These are phyloP conservation scores for Hypoxylon sp. DNA, from an alignment of 2,329 filamentous ascomycete species.

Conservation along the genomic window DNA sequence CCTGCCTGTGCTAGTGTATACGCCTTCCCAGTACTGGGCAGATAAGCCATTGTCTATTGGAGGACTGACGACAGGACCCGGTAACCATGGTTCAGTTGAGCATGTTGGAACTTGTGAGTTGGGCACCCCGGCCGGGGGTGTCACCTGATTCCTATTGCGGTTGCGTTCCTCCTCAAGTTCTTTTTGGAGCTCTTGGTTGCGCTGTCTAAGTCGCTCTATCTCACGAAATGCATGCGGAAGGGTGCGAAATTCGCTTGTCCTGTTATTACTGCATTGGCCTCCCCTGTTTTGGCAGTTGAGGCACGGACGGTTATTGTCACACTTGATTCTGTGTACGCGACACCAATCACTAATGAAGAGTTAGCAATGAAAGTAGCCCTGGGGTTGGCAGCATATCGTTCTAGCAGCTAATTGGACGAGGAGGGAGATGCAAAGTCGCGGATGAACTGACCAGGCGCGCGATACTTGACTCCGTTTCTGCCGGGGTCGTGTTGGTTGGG, in stretches of 20 bases:
- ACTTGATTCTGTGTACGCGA: slow-evolving; percentile 59
- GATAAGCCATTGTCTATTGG: slow-evolving; percentile 7
- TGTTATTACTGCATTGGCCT: slow-evolving; percentile 54
- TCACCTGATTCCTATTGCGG: slow-evolving; percentile 17
- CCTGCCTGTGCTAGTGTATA: slow-evolving; percentile 53
- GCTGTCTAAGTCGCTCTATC: slow-evolving; percentile 55
- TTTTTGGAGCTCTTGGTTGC: slow-evolving; percentile 51
- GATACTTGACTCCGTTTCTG: slow-evolving; percentile 38
- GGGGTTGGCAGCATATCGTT: not conserved
- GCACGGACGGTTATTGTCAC: slow-evolving; percentile 57
- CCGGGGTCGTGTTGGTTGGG: slow-evolving; percentile 30
- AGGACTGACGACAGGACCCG: slow-evolving; percentile 16
- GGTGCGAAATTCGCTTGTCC: slow-evolving; percentile 50
- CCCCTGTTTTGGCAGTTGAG: slow-evolving; percentile 56
- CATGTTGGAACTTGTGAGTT: slow-evolving; percentile 18
- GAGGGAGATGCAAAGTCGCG: not conserved
- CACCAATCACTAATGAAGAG: slow-evolving; percentile 57
- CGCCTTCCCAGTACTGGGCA: slow-evolving; percentile 55
- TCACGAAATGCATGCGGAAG: slow-evolving; percentile 52
- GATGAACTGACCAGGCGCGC: slow-evolving; percentile 33
- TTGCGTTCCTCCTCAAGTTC: slow-evolving; percentile 40
- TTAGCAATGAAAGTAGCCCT: slow-evolving; percentile 12
- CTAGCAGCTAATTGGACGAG: not conserved
- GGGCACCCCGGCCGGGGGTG: not conserved
- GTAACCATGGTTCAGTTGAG: slow-evolving; percentile 9